A percentile compares a stretch with the other conserved stretches of the same genome.
Conservation (phyloP, 495 filamentous ascomycete species). For the Xylaria intraflava region DNA sequence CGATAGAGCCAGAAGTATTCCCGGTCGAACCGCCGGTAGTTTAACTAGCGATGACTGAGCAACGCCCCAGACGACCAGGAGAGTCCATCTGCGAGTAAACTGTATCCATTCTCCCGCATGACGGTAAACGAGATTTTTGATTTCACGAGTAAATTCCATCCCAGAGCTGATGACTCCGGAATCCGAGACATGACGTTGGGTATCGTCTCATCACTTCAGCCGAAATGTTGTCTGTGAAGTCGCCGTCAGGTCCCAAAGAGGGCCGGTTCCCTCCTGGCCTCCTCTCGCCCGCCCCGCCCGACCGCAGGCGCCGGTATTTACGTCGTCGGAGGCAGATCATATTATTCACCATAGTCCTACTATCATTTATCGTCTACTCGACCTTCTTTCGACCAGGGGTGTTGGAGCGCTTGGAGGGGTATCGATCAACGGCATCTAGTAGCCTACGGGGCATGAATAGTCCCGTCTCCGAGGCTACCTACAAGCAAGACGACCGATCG, state of each 20-base stretch:
- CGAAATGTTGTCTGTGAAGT: neutral
- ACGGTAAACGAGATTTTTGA: neutral
- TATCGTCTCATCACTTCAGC: neutral
- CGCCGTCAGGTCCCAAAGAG: conserved; percentile 6
- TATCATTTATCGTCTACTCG: neutral
- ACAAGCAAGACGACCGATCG: neutral
- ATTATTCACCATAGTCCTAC: neutral
- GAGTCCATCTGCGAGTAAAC: neutral
- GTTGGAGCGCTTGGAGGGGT: neutral
- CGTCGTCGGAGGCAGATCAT: neutral
- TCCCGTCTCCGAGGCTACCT: neutral
- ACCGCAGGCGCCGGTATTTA: conserved; percentile 2
- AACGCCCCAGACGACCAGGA: neutral
- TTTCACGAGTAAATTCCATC: neutral
- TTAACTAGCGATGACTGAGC: neutral
- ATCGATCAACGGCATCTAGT: neutral
- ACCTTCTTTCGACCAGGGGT: neutral
- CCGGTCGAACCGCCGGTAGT: neutral
- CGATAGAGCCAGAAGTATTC: neutral
- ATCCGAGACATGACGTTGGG: neutral
- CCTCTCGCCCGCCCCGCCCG: neutral
- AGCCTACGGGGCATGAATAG: neutral
- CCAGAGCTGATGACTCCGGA: neutral
- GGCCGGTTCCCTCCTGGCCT: conserved; percentile 4
- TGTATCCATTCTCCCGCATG: neutral